These are phyloP conservation scores for Isochrysis galbana DNA, from an alignment of 78 protist species.

Conservation along the genomic window DNA sequence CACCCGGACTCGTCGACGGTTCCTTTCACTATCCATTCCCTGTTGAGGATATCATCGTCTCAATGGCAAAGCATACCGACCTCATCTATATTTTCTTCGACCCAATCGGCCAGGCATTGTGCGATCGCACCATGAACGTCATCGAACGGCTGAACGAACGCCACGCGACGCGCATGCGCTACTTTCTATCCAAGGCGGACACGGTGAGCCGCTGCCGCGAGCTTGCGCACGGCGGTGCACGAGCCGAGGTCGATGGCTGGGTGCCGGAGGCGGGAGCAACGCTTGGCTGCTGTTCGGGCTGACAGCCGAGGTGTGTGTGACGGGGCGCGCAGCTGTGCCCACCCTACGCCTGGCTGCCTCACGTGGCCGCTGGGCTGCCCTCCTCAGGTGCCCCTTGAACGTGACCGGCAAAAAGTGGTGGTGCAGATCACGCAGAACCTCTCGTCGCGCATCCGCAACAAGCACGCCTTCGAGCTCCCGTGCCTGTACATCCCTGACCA, in stretches of 20 bases:
- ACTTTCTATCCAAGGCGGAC: conserved; percentile 42
- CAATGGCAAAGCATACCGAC: conserved; percentile 38
- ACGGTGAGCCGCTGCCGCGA: not conserved
- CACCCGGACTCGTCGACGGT: conserved; percentile 65
- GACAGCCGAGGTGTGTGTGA: not conserved
- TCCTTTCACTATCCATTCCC: conserved; percentile 39
- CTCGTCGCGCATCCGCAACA: not conserved
- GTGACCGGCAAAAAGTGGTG: conserved; percentile 43
- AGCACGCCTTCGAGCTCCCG: conserved; percentile 22
- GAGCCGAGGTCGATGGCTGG: not conserved
- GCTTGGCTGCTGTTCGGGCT: not conserved
- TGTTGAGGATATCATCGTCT: not conserved
- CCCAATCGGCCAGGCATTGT: conserved; percentile 58
- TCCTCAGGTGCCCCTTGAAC: not conserved
- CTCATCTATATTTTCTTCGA: conserved; percentile 52
- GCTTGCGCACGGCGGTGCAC: not conserved
- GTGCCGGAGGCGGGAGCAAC: not conserved
- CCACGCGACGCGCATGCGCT: conserved; percentile 16
- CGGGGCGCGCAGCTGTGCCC: not conserved
- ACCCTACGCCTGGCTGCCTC: not conserved
- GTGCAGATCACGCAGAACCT: conserved; percentile 61
- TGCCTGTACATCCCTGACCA: conserved; percentile 30
- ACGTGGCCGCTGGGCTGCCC: not conserved
- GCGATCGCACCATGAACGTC: conserved; percentile 35
- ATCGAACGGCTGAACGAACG: not conserved